Base-by-base conservation (phyloP, 495 filamentous ascomycete species). In the Aspergillus taichungensis region DNA sequence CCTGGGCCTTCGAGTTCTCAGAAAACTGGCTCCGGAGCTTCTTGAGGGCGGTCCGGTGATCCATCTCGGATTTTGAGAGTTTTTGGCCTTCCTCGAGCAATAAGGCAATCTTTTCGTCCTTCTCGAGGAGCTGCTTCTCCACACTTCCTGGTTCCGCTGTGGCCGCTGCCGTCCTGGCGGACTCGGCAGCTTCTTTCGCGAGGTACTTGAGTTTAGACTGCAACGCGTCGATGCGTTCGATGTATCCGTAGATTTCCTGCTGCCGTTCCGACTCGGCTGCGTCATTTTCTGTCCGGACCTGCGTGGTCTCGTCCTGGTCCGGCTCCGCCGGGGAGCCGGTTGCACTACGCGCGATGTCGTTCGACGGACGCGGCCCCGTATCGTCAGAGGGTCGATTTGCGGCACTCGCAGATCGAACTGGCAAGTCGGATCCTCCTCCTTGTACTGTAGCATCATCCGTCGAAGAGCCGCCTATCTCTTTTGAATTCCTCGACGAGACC, bases 51-150 rank as follows among this genome's bases (percentile, higher is more conserved):
- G 78, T 82, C 34, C 88, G 73, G 49, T 92, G 82, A 52, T 85
- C 84, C 54, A 96, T 74, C 53, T 97, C 92, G 11, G 79, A 83
- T 53, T 83, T 86, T 3, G 84, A 85, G 8, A 97, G 74, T 48
- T 86, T 89, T 57, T 95, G 87, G 0, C 94, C 92, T 64, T 98
- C 92, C 55, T 94, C 83, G 64, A 98, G 83, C 10, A 98, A 68
- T 34, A 89, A 71, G 5, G 88, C 85, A 46, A 96, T 92, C 51
- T 87, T 84, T 52, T 91, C 87, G 49, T 96, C 88, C 47, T 89
- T 91, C 56, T 92, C 88, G 7, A 86, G 81, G 7, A 95, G 64
- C 54, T 85, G 87, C 59, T 82, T 86, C 42, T 94, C 86, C 5
- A 67, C 30, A 49, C 78, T 85, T 3, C 83, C 82, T 0, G 77